phyloP scores from a whole-genome alignment of 352 stramenopile species.

The Globisporangium yorkense region DNA sequence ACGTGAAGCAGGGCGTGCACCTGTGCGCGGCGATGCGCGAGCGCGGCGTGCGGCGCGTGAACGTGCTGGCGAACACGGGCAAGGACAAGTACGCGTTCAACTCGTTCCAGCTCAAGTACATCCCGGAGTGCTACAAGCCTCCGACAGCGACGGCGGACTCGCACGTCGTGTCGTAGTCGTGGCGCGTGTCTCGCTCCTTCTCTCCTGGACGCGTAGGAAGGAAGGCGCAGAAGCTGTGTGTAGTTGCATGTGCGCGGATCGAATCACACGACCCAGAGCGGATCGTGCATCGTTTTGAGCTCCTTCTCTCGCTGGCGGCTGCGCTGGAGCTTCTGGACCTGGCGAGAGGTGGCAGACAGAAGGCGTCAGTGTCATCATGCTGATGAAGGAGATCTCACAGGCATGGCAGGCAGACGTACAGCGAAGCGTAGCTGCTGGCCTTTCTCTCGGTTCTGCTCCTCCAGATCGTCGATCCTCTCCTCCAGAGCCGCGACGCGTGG shows the following conservation, averaged over 20 bases:
- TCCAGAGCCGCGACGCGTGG: constrained; percentile 40
- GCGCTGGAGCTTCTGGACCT: constrained; percentile 71
- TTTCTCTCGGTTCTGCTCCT: constrained; percentile 31
- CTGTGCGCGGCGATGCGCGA: constrained; percentile 85
- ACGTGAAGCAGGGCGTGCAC: constrained; percentile 81
- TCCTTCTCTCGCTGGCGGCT: constrained; percentile 65
- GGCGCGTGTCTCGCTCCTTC: background rate
- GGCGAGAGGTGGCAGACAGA: background rate
- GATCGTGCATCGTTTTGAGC: constrained; percentile 57
- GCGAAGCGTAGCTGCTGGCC: constrained; percentile 68
- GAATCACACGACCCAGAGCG: constrained; percentile 51
- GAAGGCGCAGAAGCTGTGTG: background rate
- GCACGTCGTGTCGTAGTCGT: constrained; percentile 57
- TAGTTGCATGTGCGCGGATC: constrained; percentile 4
- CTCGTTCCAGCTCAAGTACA: constrained; percentile 95
- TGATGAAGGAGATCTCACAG: background rate
- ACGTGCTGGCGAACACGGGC: constrained; percentile 82
- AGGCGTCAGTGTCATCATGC: background rate
- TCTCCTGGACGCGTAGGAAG: background rate
- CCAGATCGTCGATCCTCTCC: constrained; percentile 30
- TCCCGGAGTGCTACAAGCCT: constrained; percentile 91
- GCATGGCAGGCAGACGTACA: constrained; percentile 8
- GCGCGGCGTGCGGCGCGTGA: constrained; percentile 74
- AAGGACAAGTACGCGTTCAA: constrained; percentile 97
- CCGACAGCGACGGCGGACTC: constrained; percentile 78